Base-by-base conservation (phyloP, 495 filamentous ascomycete species). In the Penicillium verhagenii region DNA sequence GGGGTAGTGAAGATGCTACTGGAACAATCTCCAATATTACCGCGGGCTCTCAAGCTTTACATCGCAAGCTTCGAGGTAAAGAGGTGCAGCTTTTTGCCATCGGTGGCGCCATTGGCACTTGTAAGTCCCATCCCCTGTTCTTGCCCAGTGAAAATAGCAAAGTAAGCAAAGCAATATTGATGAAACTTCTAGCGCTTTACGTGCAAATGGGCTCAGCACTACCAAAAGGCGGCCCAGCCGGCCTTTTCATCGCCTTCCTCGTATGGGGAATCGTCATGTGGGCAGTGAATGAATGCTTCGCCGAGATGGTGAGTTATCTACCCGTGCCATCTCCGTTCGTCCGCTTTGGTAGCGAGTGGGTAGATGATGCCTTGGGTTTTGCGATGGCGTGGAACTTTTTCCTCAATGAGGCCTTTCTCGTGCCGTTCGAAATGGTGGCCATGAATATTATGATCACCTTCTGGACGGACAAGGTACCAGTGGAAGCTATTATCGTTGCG, bases 391-490 rank as follows among this genome's bases (percentile, higher is more conserved):
- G 79, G 79, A 79, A 82, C 51, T 91, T 91, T 64, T 72, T 89
- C 52, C 81, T 88, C 49, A 66, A 69, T 54, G 82, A 87, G 62
- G 86, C 85, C 0, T 75, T 82, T 23, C 68, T 86, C 4, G 83
- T 90, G 19, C 87, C 87, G 0, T 90, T 88, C 59, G 87, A 90
- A 63, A 83, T 90, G 39, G 79, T 81, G 4, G 86, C 87, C 11
- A 80, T 87, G 55, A 87, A 85, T 52, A 65, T 88, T 37, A 81
- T 91, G n/a, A 72, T 90, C 21, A 77, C 76, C 11, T 91, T 80
- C 58, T 91, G 87, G 87, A 81, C 75, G 9, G 81, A 84, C 28
- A 74, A 74, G 9, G 76, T 91, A 16, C 88, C 86, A 0, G 73
- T 77, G 10, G 84, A 74, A 5, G 86, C 70, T n/a, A 79, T 91